Evolutionary conservation across 75 land plant genomes (phyloP), one percentile per base, ranked within the genome.

Genomic region (Picea sitchensis): DNA sequence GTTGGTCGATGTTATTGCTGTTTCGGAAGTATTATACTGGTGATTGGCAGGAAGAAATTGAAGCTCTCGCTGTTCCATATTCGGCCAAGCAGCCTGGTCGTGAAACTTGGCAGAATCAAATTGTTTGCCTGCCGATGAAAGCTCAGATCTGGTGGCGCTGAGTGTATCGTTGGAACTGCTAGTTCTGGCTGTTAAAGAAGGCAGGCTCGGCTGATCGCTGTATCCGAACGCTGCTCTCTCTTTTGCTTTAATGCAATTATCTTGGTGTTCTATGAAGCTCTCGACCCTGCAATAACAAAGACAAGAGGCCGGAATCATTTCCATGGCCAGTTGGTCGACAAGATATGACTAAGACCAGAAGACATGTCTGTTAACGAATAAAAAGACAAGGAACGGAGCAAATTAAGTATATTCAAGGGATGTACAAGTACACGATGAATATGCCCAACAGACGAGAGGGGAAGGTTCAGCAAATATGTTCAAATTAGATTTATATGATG

Each of bases 211-310:
- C 3, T 38, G 64, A 32, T 78, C 64, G 2, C 76, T 17, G 44
- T 57, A 71, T 21, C 77, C 77, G 4, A 61, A 76, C 30, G 36
- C 54, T 47, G 58, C 58, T 78, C 30, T 74, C 7, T 68, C 74
- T 17, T 81, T 83, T 20, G 84, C 87, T 3, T 80, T 81, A 14
- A 62, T 85, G 84, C 99, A 96, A 11, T 91, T 75, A 60, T 96
- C 99, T 82, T 96, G 99, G 80, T 96, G 99, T 82, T 96, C 99
- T 0, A 96, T 96, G 90, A 96, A 96, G 83, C 98, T 95, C 90
- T 96, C 99, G 5, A 96, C 99, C 72, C 99, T 96, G 83, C 72
- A 59, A 58, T 30, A 30, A 51, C 11, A 2, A 51, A 51, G 56
- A 51, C 56, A 51, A 51, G 9, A 51, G 56, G 56, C 11, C 1